phyloP scores from a whole-genome alignment of 768 basidiomycete species.

The Pholiota conissans region DNA sequence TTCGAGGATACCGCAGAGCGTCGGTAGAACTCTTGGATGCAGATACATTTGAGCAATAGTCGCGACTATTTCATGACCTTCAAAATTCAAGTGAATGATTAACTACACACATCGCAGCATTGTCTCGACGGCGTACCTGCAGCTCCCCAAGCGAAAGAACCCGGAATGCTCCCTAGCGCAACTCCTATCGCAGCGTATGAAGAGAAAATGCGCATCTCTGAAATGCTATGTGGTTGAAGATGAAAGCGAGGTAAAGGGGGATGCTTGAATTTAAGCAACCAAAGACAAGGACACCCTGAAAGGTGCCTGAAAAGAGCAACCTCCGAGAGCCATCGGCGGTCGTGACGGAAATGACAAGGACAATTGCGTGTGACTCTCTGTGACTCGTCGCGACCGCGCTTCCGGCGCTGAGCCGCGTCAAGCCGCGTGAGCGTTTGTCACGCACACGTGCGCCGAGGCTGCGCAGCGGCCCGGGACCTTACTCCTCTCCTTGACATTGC shows the following conservation, averaged over 20 bases:
- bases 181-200: not conserved
- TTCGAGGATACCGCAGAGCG: constrained; percentile 72
- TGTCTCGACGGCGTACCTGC: constrained; percentile 38
- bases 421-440: too few relatives aligned
- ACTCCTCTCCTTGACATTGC: not conserved
- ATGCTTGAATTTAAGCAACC: not conserved
- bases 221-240: not conserved
- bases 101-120: constrained; percentile 2
- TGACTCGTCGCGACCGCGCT: constrained; percentile 1
- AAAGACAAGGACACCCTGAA: not conserved
- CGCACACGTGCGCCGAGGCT: not conserved
- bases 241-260: not conserved
- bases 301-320: not conserved
- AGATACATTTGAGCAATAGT: constrained; percentile 94
- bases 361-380: not conserved
- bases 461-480: not conserved
- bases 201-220: constrained; percentile 1
- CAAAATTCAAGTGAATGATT: not conserved
- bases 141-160: constrained; percentile 40
- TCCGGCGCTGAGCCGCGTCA: not conserved
- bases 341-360: not conserved
- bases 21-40: constrained; percentile 65
- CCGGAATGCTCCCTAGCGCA: constrained; percentile 12
- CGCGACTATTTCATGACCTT: constrained; percentile 90
- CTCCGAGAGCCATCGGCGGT: not conserved